Evolutionary conservation across 306 rosid species (phyloP).

Genomic region (Trichosanthes truncata): DNA sequence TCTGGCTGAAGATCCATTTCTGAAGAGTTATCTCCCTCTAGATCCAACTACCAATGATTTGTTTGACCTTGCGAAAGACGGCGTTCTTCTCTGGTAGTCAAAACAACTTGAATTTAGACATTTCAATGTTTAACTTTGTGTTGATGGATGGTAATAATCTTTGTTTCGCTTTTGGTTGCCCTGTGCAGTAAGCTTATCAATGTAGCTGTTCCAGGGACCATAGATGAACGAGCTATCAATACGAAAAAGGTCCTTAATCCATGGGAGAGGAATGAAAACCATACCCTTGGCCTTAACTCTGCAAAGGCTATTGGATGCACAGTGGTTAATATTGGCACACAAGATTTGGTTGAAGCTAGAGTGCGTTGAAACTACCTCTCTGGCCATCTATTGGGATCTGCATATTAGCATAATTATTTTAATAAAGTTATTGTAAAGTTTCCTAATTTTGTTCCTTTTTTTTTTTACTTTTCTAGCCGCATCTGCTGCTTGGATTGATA

Average conservation of each 20-base stretch:
- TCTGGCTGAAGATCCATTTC: constrained; percentile 71
- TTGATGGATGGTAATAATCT: background rate
- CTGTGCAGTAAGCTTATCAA: constrained; percentile 86
- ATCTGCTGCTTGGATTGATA: constrained; percentile 86
- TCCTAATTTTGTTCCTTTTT: constrained; percentile 13
- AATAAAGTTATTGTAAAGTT: constrained; percentile 4
- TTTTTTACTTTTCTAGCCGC: constrained; percentile 43
- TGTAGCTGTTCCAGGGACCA: constrained; percentile 96
- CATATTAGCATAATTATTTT: constrained; percentile 3
- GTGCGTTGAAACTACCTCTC: constrained; percentile 38
- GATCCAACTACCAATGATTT: constrained; percentile 66
- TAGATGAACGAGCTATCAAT: constrained; percentile 96
- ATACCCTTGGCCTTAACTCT: constrained; percentile 92
- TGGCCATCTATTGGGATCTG: constrained; percentile 4
- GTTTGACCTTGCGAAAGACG: constrained; percentile 90
- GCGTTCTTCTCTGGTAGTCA: constrained; percentile 89
- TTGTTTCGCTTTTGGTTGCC: constrained; percentile 26
- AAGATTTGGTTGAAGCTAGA: constrained; percentile 86
- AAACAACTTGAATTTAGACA: constrained; percentile 11
- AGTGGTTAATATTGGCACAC: constrained; percentile 95
- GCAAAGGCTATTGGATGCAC: constrained; percentile 99
- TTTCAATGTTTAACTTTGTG: background rate
- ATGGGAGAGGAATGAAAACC: constrained; percentile 99
- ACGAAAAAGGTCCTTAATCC: constrained; percentile 85
- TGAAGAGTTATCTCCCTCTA: constrained; percentile 75